A percentile compares a stretch with the other conserved stretches of the same genome.
These are phyloP conservation scores for Phytophthora pseudosyringae DNA, from an alignment of 352 stramenopile genomes.

Conservation along the genomic window DNA sequence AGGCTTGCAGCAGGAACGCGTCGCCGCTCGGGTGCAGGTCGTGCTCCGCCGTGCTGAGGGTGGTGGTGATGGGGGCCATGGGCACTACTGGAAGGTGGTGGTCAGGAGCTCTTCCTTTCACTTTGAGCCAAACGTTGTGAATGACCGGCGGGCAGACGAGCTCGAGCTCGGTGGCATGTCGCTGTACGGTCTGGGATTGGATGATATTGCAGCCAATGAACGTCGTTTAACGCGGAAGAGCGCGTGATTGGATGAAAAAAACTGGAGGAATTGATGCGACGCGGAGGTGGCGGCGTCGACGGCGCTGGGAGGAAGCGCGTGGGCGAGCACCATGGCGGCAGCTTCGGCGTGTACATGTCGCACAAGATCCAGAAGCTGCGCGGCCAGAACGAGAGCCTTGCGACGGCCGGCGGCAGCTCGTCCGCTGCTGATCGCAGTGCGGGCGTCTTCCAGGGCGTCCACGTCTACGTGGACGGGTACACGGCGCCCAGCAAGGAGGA, in stretches of 20 bases:
- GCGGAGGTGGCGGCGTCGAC: constrained; percentile 23
- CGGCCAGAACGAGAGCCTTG: constrained; percentile 65
- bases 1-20: constrained; percentile 26
- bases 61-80: constrained; percentile 58
- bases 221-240: background rate
- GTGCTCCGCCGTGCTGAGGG: constrained; percentile 28
- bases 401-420: background rate
- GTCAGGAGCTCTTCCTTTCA: constrained; percentile 10
- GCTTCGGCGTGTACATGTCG: constrained; percentile 90
- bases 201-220: background rate
- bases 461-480: constrained; percentile 91
- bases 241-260: constrained; percentile 11
- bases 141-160: constrained; percentile 32
- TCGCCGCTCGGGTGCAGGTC: constrained; percentile 18
- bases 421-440: background rate
- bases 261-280: constrained; percentile 17
- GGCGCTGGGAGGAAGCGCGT: constrained; percentile 49
- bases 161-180: constrained; percentile 8
- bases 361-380: constrained; percentile 93
- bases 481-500: constrained; percentile 86
- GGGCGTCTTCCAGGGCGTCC: constrained; percentile 72
- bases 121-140: constrained; percentile 1
- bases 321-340: constrained; percentile 88
- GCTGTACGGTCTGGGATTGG: constrained; percentile 10
- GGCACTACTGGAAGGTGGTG: constrained; percentile 10